Evolutionary conservation across 2,329 filamentous ascomycete species (phyloP).

Genomic region (Raffaelea albimanens): DNA sequence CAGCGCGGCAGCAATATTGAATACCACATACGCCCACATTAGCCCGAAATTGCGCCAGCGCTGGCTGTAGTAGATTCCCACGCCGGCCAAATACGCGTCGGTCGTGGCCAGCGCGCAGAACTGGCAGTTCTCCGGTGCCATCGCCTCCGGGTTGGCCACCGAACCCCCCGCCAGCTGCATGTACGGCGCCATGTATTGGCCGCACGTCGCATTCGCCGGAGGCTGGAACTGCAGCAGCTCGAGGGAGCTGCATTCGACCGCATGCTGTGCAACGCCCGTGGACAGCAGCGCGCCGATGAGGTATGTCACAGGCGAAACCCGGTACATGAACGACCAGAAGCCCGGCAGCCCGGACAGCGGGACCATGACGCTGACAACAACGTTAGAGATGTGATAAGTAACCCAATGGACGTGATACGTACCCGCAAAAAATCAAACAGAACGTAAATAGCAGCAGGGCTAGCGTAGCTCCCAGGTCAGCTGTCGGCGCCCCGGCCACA

Average conservation of each 20-base stretch:
- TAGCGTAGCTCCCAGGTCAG: conserved; percentile 56
- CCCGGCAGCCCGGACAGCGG: conserved; percentile 47
- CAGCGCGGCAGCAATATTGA: conserved; percentile 40
- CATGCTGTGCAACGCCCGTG: conserved; percentile 50
- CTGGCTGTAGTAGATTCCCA: conserved; percentile 41
- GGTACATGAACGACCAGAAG: conserved; percentile 75
- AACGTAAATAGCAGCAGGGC: conserved; percentile 51
- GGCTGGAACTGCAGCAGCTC: conserved; percentile 59
- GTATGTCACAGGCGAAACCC: conserved; percentile 47
- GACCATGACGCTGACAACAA: conserved; percentile 41
- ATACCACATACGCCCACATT: conserved; percentile 55
- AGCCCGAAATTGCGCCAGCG: conserved; percentile 64
- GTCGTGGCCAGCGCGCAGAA: conserved; percentile 60
- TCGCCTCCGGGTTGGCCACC: conserved; percentile 51
- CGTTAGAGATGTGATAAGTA: background rate
- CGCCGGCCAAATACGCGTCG: conserved; percentile 44
- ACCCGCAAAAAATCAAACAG: conserved; percentile 48
- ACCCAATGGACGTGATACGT: conserved; percentile 20
- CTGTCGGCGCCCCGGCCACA: conserved; percentile 55
- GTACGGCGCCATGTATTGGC: conserved; percentile 52
- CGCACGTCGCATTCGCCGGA: conserved; percentile 53
- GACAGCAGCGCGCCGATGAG: conserved; percentile 58
- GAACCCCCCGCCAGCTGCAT: conserved; percentile 40
- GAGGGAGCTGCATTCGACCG: conserved; percentile 37
- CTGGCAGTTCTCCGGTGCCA: conserved; percentile 37